Base-by-base conservation (phyloP, 2,329 filamentous ascomycete species). In the Thielaviopsis euricoi region DNA sequence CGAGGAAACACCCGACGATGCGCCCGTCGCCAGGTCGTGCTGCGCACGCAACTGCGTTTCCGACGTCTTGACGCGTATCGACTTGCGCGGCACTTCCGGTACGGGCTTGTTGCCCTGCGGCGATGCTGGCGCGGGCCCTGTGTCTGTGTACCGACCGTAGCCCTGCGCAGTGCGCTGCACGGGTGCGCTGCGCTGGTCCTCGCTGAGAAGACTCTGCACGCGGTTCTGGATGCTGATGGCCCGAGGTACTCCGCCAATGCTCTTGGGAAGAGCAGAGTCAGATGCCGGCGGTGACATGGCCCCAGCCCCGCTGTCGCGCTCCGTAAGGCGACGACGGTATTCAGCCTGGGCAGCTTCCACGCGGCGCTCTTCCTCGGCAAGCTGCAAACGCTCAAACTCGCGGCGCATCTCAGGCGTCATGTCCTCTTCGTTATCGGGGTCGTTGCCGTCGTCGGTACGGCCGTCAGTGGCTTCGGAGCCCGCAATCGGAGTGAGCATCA, bases 161-260 rank as follows among this genome's bases (percentile, higher is more conserved):
- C 91, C 91, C 62, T 90, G 84, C 0, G 90, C 90, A 0, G 89
- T 95, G 54, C 76, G 71, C 63, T 83, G 82, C 26, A 80, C 78
- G 15, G 73, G 71, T 1, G 77, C 67, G 0, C 76, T 71, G 62
- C 76, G 82, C 64, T 82, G 81, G 48, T 85, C 88, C 65, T 96
- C 90, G 61, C 83, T 84, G 17, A 98, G 73, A 54, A 97, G 74
- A 54, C 81, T 88, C 71, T 94, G 87, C 57, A 98, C 88, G 62
- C 91, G 85, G 66, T 87, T 89, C 68, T 97, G 89, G 64, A 98
- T 98, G 25, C 85, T 87, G n/a, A 83, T 80, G 19, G 89, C 89
- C 49, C 83, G 76, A n/a, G 81, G 80, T 2, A 79, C 71, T 53
- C 77, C 75, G n/a, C 76, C 80, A 66, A 77, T 77, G 65, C 71